Evolutionary conservation across 306 rosid species (phyloP), one percentile per base, ranked within the genome.

Genomic region (Vicia villosa): DNA sequence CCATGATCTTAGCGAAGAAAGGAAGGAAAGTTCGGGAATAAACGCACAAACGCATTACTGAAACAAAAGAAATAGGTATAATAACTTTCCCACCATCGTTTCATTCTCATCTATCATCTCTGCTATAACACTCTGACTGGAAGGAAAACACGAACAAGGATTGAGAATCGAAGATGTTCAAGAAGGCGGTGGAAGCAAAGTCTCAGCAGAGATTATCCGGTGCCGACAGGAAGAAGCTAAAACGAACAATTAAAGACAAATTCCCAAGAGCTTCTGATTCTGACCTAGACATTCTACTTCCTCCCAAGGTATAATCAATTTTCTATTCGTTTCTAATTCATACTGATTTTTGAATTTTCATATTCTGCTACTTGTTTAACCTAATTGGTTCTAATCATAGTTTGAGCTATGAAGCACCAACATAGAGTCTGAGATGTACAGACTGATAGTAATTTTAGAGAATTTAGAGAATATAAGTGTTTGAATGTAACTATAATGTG

Each of bases 151-250:
- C 13, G 26, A 51, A 10, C n/a, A 10, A 38, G 4, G 46, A 24
- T 3, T 19, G 72, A 85, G 4, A 64, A 43, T 3, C 12, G 69
- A 85, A 10, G 22, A 87, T 93, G 98, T 90, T 93, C 83, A 93
- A 93, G 96, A 93, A 93, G 94, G 88, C 86, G 64, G 84, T 83
- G 56, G 97, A 93, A 66, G 83, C 91, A 6, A 88, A 81, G 83
- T 83, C 89, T 15, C 98, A 90, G 74, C 98, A 93, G 77, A 83
- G 98, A 36, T 56, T 90, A n/a, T 93, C 98, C 0, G 98, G 98
- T 63, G 97, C 96, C 9, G 98, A 93, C 69, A 74, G 79, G 30
- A 93, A 93, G 81, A 93, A 90, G 85, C 89, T 93, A 0, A 85
- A 71, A 66, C 83, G 98, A 69, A 84, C 72, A 68, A 16, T 88